Evolutionary conservation across 805 yeast species (phyloP).

Genomic region (Komagataella kurtzmanii): DNA sequence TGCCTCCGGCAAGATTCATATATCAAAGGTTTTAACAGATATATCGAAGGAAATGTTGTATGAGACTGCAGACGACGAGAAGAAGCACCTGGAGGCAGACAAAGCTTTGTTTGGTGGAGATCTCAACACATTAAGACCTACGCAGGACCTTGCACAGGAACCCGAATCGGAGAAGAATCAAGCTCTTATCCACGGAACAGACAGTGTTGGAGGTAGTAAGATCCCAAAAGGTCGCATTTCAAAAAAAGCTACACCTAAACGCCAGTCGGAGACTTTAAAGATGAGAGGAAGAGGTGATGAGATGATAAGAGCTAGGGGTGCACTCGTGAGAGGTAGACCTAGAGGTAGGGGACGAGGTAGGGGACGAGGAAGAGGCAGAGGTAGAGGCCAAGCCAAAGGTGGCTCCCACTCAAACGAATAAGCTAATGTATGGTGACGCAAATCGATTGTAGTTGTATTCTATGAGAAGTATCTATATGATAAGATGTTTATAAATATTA

Average conservation of each 20-base stretch:
- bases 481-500: not conserved
- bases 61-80: not conserved
- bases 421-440: not conserved
- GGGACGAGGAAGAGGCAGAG: not conserved
- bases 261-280: not conserved
- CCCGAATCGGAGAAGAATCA: not conserved
- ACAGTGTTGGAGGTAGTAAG: not conserved
- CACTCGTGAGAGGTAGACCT: not conserved
- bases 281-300: not conserved
- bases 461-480: not conserved
- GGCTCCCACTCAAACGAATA: not conserved
- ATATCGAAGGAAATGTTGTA: slow-evolving; percentile 5
- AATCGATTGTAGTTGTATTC: not conserved
- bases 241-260: not conserved
- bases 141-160: not conserved
- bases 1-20: slow-evolving; percentile 8
- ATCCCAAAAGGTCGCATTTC: not conserved
- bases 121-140: not conserved
- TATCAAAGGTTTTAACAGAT: slow-evolving; percentile 4
- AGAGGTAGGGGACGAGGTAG: slow-evolving; percentile 1
- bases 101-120: not conserved
- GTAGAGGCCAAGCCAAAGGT: not conserved
- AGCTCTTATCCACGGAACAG: not conserved
- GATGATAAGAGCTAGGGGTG: not conserved
- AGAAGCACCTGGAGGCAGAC: not conserved